Percentiles rank a stretch among this genome's conserved stretches.
phyloP scores from a whole-genome alignment of 495 filamentous ascomycete species.

The Mycothermus thermophilus region DNA sequence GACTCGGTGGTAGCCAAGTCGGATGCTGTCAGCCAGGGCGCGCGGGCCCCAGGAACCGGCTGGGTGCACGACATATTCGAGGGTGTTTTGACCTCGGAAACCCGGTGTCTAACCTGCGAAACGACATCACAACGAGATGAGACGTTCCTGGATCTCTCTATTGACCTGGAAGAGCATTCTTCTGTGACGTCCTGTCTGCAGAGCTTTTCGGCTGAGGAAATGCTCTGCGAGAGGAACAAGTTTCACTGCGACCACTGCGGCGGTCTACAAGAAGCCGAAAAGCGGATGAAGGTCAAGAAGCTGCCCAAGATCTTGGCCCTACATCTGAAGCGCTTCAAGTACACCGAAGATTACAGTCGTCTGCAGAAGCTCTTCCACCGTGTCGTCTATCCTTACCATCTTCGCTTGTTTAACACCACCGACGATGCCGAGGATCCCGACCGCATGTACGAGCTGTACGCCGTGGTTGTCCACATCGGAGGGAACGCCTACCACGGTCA shows the following conservation, averaged over 20 bases:
- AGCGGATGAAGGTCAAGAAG: constrained; percentile 97
- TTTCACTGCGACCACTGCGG: constrained; percentile 98
- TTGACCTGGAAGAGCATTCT: constrained; percentile 89
- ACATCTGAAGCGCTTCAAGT: constrained; percentile 95
- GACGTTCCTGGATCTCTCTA: constrained; percentile 87
- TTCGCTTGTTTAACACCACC: constrained; percentile 94
- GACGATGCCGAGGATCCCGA: constrained; percentile 94
- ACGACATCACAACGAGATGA: constrained; percentile 91
- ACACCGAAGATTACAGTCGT: constrained; percentile 84
- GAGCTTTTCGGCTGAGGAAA: constrained; percentile 95
- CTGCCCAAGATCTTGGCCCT: constrained; percentile 82
- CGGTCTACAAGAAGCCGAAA: constrained; percentile 93
- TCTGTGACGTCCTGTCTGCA: constrained; percentile 90
- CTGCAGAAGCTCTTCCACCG: constrained; percentile 94
- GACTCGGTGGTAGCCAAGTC: too few relatives aligned
- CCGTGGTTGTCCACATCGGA: constrained; percentile 96
- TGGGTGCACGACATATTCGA: constrained; percentile 99
- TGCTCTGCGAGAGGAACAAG: constrained; percentile 96
- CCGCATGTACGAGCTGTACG: constrained; percentile 89
- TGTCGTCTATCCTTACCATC: constrained; percentile 91
- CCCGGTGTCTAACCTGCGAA: constrained; percentile 90
- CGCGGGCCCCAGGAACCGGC: constrained; percentile 42
- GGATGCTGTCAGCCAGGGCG: neutral
- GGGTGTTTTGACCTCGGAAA: constrained; percentile 87
- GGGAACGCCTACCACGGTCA: constrained; percentile 97